Percentiles rank a stretch among this genome's conserved stretches.
phyloP scores from a whole-genome alignment of 2,329 filamentous ascomycete species.

The Penicillium freii region DNA sequence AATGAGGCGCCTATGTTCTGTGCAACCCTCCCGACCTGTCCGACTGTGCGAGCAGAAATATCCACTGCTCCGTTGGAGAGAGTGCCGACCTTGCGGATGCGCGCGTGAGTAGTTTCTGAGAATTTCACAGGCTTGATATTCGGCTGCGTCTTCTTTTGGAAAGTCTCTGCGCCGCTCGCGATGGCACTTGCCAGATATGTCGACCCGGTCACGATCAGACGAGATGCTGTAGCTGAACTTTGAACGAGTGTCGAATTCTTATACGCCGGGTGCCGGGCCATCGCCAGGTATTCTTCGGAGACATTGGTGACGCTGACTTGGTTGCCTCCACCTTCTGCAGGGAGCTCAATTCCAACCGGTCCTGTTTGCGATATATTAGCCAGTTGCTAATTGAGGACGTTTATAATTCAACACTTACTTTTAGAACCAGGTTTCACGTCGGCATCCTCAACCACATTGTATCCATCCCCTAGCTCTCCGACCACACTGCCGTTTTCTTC shows the following conservation, averaged over 20 bases:
- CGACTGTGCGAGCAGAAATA: conserved; percentile 81
- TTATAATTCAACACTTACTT: conserved; percentile 56
- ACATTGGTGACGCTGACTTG: conserved; percentile 49
- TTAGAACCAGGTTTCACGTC: conserved; percentile 83
- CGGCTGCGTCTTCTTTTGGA: conserved; percentile 77
- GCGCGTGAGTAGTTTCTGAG: conserved; percentile 76
- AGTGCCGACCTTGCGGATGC: conserved; percentile 85
- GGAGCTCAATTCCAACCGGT: conserved; percentile 50
- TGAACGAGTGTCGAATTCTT: conserved; percentile 81
- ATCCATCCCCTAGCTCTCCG: conserved; percentile 81
- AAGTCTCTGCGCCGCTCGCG: conserved; percentile 72
- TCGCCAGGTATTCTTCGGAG: conserved; percentile 63
- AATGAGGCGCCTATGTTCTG: conserved; percentile 84
- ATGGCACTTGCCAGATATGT: conserved; percentile 75
- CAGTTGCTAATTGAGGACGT: conserved; percentile 2
- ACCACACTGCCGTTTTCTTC: conserved; percentile 96
- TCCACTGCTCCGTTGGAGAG: conserved; percentile 76
- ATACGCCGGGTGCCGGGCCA: conserved; percentile 86
- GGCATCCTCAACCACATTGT: conserved; percentile 73
- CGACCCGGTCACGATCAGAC: conserved; percentile 85
- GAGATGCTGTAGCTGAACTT: conserved; percentile 81
- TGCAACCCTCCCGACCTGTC: conserved; percentile 75
- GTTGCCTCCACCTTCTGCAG: conserved; percentile 47
- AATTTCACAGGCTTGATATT: conserved; percentile 81
- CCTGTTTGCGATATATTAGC: conserved; percentile 30